Evolutionary conservation across 257 asterid genomes (phyloP).

Genomic region (Solanum pimpinellifolium): DNA sequence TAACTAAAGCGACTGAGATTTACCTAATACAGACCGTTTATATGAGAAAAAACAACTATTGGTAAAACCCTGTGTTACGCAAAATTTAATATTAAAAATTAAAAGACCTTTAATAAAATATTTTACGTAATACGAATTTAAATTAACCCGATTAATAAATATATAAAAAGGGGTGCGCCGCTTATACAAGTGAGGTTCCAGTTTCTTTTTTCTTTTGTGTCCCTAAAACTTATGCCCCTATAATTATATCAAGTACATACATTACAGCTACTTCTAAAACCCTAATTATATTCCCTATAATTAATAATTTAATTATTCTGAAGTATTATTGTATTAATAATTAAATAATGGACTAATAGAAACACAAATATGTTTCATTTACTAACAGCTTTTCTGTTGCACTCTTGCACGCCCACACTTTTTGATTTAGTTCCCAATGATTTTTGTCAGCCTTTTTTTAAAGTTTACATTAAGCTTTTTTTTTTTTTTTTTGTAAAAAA

Average conservation of each 20-base stretch:
- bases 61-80: neutral
- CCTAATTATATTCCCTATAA: neutral
- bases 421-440: constrained; percentile 2
- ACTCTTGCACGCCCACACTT: neutral
- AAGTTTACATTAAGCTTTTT: neutral
- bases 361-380: neutral
- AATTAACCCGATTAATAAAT: neutral
- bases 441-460: neutral
- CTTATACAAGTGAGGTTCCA: neutral
- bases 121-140: fast-evolving
- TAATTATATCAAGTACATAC: neutral
- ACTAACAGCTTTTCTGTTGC: neutral
- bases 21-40: fast-evolving
- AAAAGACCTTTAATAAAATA: neutral
- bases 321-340: neutral
- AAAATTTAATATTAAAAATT: neutral
- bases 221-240: neutral
- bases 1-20: neutral
- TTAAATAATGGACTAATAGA: neutral
- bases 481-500: neutral
- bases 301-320: neutral
- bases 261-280: neutral
- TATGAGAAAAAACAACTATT: too few relatives aligned
- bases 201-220: neutral
- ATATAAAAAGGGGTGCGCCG: neutral